A percentile compares a stretch with the other conserved stretches of the same genome.
These are phyloP conservation scores for Entrophospora sp. DNA, from an alignment of 192 early-diverging fungal species.

Conservation along the genomic window DNA sequence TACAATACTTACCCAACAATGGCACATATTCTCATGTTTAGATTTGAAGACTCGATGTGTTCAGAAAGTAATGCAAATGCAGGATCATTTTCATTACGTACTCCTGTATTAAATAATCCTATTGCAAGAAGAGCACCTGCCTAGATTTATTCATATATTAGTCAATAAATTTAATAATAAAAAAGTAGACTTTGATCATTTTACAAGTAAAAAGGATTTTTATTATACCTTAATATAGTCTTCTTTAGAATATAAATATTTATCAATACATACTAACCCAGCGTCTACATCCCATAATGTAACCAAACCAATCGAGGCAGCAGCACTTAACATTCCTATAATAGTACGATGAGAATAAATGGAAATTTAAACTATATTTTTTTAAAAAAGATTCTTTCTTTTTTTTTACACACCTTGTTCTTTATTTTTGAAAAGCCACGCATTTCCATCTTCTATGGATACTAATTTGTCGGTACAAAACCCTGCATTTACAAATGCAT, in stretches of 20 bases:
- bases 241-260: conserved; percentile 84
- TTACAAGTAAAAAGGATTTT: too few relatives aligned
- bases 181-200: too few relatives aligned
- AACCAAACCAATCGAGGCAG: conserved; percentile 89
- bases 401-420: conserved; percentile 58
- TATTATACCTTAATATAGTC: conserved; percentile 69
- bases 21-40: conserved; percentile 61
- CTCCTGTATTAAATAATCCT: conserved; percentile 83
- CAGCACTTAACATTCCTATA: conserved; percentile 82
- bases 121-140: conserved; percentile 92
- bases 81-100: conserved; percentile 86
- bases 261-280: conserved; percentile 87
- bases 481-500: conserved; percentile 97
- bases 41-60: conserved; percentile 52
- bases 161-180: too few relatives aligned
- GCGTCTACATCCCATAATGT: conserved; percentile 91
- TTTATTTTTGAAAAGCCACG: conserved; percentile 99
- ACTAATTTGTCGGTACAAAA: conserved; percentile 93
- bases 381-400: too few relatives aligned
- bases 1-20: conserved; percentile 58
- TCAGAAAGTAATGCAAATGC: conserved; percentile 85
- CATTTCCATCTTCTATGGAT: conserved; percentile 63
- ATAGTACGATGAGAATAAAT: background rate
- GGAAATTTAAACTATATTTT: background rate
- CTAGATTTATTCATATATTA: too few relatives aligned